Percentiles rank a stretch among this genome's conserved stretches.
Evolutionary conservation across 257 asterid genomes (phyloP).

Genomic region (Scutellaria minor): DNA sequence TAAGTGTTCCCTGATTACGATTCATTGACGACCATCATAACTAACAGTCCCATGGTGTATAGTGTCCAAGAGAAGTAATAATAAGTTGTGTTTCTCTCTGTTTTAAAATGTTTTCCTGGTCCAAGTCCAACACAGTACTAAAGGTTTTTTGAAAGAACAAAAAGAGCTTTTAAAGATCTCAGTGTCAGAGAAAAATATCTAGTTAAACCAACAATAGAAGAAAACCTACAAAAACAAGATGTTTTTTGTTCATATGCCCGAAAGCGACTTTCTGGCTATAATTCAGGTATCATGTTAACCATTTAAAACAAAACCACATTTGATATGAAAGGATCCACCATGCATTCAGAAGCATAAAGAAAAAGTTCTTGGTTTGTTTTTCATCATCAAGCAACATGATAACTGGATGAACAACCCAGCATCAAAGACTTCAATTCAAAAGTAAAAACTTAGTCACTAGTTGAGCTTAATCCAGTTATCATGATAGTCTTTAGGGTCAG

Average conservation of each 20-base stretch:
- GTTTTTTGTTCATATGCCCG: not conserved
- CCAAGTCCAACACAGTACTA: not conserved
- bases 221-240: constrained; percentile 1
- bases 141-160: not conserved
- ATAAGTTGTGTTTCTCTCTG: not conserved
- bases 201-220: constrained; percentile 8
- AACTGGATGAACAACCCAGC: constrained; percentile 9
- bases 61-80: not conserved
- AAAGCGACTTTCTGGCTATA: not conserved
- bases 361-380: not conserved
- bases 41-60: not conserved
- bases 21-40: not conserved
- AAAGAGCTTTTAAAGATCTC: not conserved
- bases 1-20: not conserved
- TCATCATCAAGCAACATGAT: constrained; percentile 1
- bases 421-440: too few relatives aligned
- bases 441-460: not conserved
- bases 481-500: not conserved
- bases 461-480: constrained; percentile 10
- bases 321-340: not conserved
- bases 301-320: not conserved
- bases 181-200: not conserved
- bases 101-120: not conserved
- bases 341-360: not conserved
- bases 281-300: not conserved